These are phyloP conservation scores for Entelexis paramagnoliae DNA, from an alignment of 1,139 yeast species.

Conservation along the genomic window DNA sequence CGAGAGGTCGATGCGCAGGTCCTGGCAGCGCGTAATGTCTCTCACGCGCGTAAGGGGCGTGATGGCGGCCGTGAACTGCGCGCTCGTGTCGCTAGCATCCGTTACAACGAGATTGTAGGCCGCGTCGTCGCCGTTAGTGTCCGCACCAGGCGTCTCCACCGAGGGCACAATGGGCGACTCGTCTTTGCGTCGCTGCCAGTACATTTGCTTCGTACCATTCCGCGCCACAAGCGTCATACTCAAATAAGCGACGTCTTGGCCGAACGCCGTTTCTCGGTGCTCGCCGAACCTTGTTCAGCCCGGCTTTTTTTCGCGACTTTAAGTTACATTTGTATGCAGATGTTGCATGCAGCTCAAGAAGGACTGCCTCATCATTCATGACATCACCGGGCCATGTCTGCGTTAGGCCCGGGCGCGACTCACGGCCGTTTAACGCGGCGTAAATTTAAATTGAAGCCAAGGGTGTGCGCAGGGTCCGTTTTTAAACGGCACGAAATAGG, in stretches of 20 bases:
- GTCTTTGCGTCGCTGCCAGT: not conserved
- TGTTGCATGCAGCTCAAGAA: not conserved
- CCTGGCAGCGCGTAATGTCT: not conserved
- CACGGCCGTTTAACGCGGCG: too few relatives aligned
- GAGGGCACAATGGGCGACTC: not conserved
- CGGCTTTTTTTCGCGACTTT: not conserved
- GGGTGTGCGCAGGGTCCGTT: too few relatives aligned
- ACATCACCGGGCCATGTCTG: too few relatives aligned
- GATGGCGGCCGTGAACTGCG: not conserved
- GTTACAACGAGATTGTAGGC: not conserved
- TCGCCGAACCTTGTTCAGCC: too few relatives aligned
- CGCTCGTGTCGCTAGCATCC: not conserved
- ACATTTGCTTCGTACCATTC: not conserved
- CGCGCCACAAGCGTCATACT: too few relatives aligned
- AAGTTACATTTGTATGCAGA: not conserved
- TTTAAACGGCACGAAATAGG: too few relatives aligned
- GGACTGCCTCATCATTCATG: not conserved
- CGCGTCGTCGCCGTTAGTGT: not conserved
- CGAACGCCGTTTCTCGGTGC: too few relatives aligned
- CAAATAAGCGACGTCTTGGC: not conserved
- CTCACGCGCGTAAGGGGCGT: not conserved
- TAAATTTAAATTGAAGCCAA: too few relatives aligned
- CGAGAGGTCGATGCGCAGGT: not conserved
- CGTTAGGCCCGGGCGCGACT: too few relatives aligned
- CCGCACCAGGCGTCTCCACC: not conserved